Base-by-base conservation (phyloP, 2,329 filamentous ascomycete species). In the Cyphellophora attinorum region DNA sequence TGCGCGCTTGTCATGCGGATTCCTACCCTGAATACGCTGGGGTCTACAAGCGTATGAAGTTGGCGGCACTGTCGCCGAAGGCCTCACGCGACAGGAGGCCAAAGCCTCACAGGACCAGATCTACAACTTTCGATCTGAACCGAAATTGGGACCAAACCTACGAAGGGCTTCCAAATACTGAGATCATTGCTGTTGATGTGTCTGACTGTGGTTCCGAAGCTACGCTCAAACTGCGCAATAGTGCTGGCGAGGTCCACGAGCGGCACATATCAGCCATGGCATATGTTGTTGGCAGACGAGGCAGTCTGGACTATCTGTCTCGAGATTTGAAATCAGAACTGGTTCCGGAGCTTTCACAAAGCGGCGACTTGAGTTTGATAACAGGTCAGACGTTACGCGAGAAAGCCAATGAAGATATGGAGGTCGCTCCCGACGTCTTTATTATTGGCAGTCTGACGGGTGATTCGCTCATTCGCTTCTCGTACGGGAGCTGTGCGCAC, bases 11-110 rank as follows among this genome's bases (percentile, higher is more conserved):
- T 39, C 74, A 78, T 46, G 67, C 72, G 30, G 65, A 70, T 29
- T 73, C 72, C 18, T 78, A 78, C 46, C 73, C 74, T 0, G 74
- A 77, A 41, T 78, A 78, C 48, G 72, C 74, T 1, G 63, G 66
- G 6, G 60, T 78, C 2, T 76, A 78, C 44, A 62, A 70, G 11
- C 58, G 70, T 27, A 77, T 78, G 74, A 76, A 74, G 51, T 58
- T 66, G 6, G 66, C 70, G 12, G 58, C 57, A 3, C 37, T 56
- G 17, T 41, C 50, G 13, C 45, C 45, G 19, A 32, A 41, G 17
- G 15, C 45, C 4, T 29, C 27, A 4, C 39, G 46, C 25, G 41
- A 35, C 16, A 51, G 49, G 31, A 54, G 49, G 29, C 47, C 46
- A 6, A 57, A 51, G 19, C 54, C 51, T 15, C 34, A 41, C 5